Evolutionary conservation across 2,329 filamentous ascomycete species (phyloP).

Genomic region (Pseudogymnoascus destructans): DNA sequence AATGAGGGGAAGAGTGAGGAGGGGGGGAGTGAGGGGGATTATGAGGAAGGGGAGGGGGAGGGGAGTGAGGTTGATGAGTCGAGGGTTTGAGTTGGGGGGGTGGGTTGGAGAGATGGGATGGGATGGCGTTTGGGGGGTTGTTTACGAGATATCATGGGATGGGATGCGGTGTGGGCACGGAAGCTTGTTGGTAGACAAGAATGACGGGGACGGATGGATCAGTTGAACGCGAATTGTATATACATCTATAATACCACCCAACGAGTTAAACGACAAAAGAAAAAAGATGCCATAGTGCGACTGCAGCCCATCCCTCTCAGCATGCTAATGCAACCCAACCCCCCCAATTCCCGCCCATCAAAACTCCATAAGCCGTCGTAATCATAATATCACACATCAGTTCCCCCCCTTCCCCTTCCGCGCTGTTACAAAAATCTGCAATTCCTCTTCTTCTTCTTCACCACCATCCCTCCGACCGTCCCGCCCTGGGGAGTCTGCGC

Average conservation of each 20-base stretch:
- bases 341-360: neutral
- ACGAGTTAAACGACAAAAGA: neutral
- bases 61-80: conserved; percentile 6
- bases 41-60: conserved; percentile 21
- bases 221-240: conserved; percentile 1
- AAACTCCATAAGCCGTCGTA: neutral
- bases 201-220: neutral
- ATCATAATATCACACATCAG: neutral
- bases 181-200: neutral
- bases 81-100: neutral
- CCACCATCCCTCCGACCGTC: conserved; percentile 24
- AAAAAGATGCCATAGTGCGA: neutral
- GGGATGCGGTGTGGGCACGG: neutral
- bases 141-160: conserved; percentile 2
- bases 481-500: conserved; percentile 18
- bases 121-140: conserved; percentile 16
- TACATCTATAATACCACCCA: conserved; percentile 2
- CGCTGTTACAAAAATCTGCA: conserved; percentile 57
- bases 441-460: conserved; percentile 70
- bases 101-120: neutral
- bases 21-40: conserved; percentile 12
- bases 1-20: conserved; percentile 22
- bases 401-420: neutral
- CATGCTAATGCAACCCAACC: neutral
- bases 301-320: neutral